Conservation (phyloP, 2,329 filamentous ascomycete genomes). For the Leptographium galeiforme region DNA sequence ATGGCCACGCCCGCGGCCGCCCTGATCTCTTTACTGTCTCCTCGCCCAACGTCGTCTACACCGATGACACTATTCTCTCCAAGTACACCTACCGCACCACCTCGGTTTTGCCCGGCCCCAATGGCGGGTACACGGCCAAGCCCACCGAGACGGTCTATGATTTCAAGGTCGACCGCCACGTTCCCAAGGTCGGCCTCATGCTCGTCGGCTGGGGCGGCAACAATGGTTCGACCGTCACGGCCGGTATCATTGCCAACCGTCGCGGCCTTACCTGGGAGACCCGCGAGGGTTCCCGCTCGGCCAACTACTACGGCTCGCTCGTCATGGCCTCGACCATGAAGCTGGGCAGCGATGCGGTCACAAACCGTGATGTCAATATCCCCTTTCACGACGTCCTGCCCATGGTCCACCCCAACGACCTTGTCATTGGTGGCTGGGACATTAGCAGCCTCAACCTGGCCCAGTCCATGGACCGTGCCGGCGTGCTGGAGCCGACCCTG, state of each 20-base stretch:
- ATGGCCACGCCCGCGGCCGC: conserved; percentile 23
- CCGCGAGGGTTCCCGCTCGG: conserved; percentile 67
- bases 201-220: conserved; percentile 96
- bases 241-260: conserved; percentile 92
- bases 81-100: conserved; percentile 97
- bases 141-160: conserved; percentile 86
- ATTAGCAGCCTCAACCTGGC: conserved; percentile 85
- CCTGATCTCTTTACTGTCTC: conserved; percentile 66
- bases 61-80: conserved; percentile 74
- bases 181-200: conserved; percentile 93
- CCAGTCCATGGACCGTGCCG: conserved; percentile 86
- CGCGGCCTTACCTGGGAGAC: conserved; percentile 82
- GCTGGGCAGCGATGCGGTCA: conserved; percentile 76
- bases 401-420: conserved; percentile 94
- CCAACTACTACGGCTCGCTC: conserved; percentile 98
- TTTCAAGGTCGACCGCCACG: conserved; percentile 92
- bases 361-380: conserved; percentile 82
- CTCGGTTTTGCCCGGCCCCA: conserved; percentile 51
- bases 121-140: conserved; percentile 68
- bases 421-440: conserved; percentile 93
- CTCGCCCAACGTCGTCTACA: conserved; percentile 88
- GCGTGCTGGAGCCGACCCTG: conserved; percentile 87
- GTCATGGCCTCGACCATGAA: conserved; percentile 97
- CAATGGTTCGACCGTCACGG: conserved; percentile 94
- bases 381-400: conserved; percentile 89